Evolutionary conservation across 202 grass and related monocot species (phyloP), one percentile per base, ranked within the genome.

Genomic region (Zoysia matrella): DNA sequence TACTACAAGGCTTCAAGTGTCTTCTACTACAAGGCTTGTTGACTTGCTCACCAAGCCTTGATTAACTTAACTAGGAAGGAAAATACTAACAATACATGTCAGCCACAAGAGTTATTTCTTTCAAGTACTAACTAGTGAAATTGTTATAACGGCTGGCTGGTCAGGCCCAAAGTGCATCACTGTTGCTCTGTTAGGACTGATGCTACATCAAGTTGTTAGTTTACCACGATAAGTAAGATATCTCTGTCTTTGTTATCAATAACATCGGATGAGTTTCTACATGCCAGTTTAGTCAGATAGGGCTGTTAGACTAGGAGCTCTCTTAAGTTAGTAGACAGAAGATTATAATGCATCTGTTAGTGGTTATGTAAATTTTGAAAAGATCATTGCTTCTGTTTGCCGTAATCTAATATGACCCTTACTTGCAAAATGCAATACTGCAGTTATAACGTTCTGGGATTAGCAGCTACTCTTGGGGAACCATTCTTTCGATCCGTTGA

Each of bases 401-500:
- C 41, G 16, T 77, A 72, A 75, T 72, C 1, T 80, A 15, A 83
- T 30, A 75, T 71, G 80, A 64, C 76, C 46, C 43, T 71, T 71
- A 67, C 60, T 8, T 80, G 69, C 47, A 70, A 53, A 42, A 81
- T 87, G 58, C 50, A 65, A 83, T 82, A 52, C 54, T 78, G 61
- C 84, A 98, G 95, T 87, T 98, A 98, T 75, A 98, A 98, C 83
- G 89, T 98, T 65, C 75, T 93, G 63, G 95, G 95, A 69, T 73
- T 98, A 52, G 90, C 92, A 22, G 84, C 95, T 65, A 95, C 87
- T 86, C 90, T 91, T 80, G 95, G 92, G 68, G 92, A 98, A 53
- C 42, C 92, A 86, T 93, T 98, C 57, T 98, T 93, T 82, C 55
- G 74, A 66, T 95, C 74, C 53, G 60, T 90, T 45, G 92, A 95